A percentile compares a stretch with the other conserved stretches of the same genome.
phyloP scores from a whole-genome alignment of 202 grass and related monocot species.

The Zoysia matrella region DNA sequence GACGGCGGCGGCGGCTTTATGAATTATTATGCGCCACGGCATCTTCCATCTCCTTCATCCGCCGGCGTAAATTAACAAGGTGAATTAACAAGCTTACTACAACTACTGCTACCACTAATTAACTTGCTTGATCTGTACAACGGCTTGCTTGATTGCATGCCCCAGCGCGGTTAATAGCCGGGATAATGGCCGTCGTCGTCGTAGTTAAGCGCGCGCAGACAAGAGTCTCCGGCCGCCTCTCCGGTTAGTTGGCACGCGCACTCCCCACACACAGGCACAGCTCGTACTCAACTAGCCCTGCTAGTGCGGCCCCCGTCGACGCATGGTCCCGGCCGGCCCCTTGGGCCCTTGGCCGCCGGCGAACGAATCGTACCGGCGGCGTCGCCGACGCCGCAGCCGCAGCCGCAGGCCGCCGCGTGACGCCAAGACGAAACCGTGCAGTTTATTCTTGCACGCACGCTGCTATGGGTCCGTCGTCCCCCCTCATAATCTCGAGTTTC shows the following conservation, averaged over 20 bases:
- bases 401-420: too few relatives aligned
- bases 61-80: neutral
- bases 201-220: neutral
- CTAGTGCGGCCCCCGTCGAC: too few relatives aligned
- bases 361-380: neutral
- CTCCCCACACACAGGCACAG: neutral
- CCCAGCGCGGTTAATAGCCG: neutral
- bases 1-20: conserved; percentile 27
- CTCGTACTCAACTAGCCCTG: too few relatives aligned
- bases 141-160: conserved; percentile 6
- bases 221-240: too few relatives aligned
- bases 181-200: neutral
- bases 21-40: conserved; percentile 11
- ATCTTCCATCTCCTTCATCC: neutral
- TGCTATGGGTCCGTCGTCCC: too few relatives aligned
- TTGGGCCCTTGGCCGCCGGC: neutral
- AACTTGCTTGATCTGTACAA: neutral
- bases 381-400: too few relatives aligned
- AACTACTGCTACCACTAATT: neutral
- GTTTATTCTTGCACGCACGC: too few relatives aligned
- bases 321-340: too few relatives aligned
- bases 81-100: too few relatives aligned
- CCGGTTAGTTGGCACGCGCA: conserved; percentile 14
- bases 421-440: too few relatives aligned
- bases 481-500: neutral